Evolutionary conservation across 345 rosid species (phyloP).

Genomic region (Toxicodendron radicans): DNA sequence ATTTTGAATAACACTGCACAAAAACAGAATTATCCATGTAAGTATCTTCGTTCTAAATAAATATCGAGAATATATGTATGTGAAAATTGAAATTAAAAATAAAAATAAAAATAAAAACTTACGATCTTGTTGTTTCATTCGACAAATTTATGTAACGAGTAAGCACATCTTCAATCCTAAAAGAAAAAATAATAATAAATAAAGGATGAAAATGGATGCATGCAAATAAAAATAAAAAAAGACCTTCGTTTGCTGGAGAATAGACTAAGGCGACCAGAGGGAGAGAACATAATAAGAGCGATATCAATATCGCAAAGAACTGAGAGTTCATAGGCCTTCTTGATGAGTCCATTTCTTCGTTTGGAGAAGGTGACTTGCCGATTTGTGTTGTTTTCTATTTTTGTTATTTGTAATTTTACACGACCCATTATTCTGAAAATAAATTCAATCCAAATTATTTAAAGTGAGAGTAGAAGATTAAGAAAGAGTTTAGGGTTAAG

Average conservation of each 20-base stretch:
- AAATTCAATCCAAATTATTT: too few relatives aligned
- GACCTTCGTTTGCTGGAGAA: slow-evolving; percentile 75
- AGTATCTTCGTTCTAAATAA: neutral
- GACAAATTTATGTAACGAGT: slow-evolving; percentile 57
- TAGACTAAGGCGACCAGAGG: slow-evolving; percentile 63
- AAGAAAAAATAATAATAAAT: neutral
- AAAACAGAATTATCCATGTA: neutral
- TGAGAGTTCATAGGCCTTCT: slow-evolving; percentile 83
- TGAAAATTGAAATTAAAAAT: neutral
- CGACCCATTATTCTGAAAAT: slow-evolving; percentile 54
- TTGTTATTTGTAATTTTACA: slow-evolving; percentile 67
- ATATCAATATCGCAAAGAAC: slow-evolving; percentile 80
- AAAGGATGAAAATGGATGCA: neutral
- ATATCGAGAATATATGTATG: neutral
- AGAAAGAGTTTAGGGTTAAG: too few relatives aligned
- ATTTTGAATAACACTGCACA: slow-evolving; percentile 47
- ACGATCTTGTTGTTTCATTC: slow-evolving; percentile 71
- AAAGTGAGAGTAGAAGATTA: too few relatives aligned
- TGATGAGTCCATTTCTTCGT: slow-evolving; percentile 78
- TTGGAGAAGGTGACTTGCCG: slow-evolving; percentile 80
- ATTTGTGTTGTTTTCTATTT: slow-evolving; percentile 71
- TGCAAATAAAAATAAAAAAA: neutral
- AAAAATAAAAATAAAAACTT: neutral
- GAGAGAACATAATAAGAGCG: slow-evolving; percentile 84
- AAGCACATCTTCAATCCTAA: slow-evolving; percentile 71